Percentiles rank a stretch among this genome's conserved stretches.
Evolutionary conservation across 208 protist species (phyloP).

Genomic region (Porcisia deanei): DNA sequence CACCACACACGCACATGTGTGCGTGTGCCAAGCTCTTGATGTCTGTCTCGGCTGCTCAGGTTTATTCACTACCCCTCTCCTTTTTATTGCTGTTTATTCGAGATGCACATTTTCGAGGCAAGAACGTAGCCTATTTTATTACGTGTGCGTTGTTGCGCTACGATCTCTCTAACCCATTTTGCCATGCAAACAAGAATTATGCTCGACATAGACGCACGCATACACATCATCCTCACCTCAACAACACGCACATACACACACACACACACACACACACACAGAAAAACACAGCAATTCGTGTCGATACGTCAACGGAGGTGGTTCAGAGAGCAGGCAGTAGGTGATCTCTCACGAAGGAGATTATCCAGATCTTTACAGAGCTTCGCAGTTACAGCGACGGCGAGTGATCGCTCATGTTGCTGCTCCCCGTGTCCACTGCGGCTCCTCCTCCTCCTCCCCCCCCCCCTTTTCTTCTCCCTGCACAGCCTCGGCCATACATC

Average conservation of each 20-base stretch:
- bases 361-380: background rate
- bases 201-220: background rate
- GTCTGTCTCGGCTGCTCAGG: background rate
- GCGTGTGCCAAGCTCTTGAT: background rate
- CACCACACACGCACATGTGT: slow-evolving; percentile 1
- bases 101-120: no score
- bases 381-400: background rate
- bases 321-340: no score
- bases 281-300: background rate
- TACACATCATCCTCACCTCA: background rate
- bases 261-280: background rate
- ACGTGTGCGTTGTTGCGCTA: no score
- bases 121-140: no score
- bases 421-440: background rate
- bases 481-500: background rate
- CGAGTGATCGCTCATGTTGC: background rate
- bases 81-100: background rate
- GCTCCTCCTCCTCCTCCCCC: no score
- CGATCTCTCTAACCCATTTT: no score
- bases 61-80: background rate
- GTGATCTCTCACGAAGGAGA: no score
- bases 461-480: background rate
- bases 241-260: background rate
- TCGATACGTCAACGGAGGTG: background rate
- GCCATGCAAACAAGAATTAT: background rate